These are phyloP conservation scores for Alternaria burnsii DNA, from an alignment of 2,329 filamentous ascomycete genomes.

Conservation along the genomic window DNA sequence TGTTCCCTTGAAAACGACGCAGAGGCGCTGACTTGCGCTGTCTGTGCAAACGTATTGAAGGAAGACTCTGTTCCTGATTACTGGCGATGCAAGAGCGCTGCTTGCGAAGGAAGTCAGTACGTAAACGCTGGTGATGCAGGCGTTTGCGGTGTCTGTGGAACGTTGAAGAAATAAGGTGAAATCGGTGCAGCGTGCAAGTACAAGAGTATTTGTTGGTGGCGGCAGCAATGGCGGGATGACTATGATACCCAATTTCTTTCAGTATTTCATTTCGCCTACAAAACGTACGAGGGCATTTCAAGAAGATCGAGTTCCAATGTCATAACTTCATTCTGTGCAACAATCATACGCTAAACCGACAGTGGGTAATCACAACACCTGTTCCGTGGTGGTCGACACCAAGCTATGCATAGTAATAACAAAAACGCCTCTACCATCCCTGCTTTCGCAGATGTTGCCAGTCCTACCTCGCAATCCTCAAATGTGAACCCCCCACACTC, in stretches of 20 bases:
- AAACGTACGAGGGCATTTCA: background rate
- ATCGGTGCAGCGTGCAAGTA: background rate
- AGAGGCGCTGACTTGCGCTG: constrained; percentile 66
- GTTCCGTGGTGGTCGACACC: constrained; percentile 11
- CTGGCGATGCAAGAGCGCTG: constrained; percentile 70
- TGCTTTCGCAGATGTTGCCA: constrained; percentile 28
- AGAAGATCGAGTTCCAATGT: background rate
- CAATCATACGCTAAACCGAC: background rate
- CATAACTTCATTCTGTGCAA: constrained; percentile 17
- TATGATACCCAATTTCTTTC: background rate
- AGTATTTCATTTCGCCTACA: background rate
- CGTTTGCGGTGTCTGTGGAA: constrained; percentile 74
- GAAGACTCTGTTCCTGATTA: constrained; percentile 60
- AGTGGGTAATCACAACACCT: background rate
- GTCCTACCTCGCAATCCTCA: constrained; percentile 30
- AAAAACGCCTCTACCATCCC: constrained; percentile 34
- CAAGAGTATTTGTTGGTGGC: background rate
- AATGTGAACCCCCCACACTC: constrained; percentile 56
- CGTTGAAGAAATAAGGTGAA: constrained; percentile 3
- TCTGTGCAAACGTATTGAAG: constrained; percentile 76
- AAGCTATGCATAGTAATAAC: constrained; percentile 35
- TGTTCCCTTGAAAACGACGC: constrained; percentile 73
- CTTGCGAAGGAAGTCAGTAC: constrained; percentile 67
- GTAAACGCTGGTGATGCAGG: constrained; percentile 75
- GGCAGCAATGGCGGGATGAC: background rate